A percentile compares a stretch with the other conserved stretches of the same genome.
Evolutionary conservation across 139 green algal species (phyloP).

Genomic region (Pleodorina starrii): DNA sequence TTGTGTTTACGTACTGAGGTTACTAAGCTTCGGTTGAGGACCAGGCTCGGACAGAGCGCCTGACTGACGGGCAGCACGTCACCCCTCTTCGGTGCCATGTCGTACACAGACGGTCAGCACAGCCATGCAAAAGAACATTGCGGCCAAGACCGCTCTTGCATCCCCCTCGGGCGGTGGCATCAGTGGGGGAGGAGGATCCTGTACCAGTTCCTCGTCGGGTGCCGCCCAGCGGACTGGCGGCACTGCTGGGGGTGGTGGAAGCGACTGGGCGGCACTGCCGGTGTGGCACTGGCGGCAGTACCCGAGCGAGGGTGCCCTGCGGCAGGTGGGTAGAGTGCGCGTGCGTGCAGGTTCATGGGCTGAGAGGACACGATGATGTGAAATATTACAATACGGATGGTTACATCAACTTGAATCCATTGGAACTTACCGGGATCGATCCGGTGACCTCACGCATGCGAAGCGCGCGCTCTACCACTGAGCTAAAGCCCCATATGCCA

Average conservation of each 20-base stretch:
- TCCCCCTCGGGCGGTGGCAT: background rate
- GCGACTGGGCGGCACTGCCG: background rate
- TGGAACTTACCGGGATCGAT: no score
- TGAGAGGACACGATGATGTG: no score
- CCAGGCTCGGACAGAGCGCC: background rate
- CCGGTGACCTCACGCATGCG: no score
- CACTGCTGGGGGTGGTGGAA: background rate
- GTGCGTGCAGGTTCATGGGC: background rate
- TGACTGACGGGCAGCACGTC: background rate
- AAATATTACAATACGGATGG: no score
- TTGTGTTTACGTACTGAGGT: no score
- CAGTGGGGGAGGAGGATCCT: background rate
- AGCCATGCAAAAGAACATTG: background rate
- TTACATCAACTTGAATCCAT: no score
- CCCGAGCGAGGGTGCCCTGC: background rate
- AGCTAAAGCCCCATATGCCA: no score
- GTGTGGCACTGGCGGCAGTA: slow-evolving; percentile 4
- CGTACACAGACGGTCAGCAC: background rate
- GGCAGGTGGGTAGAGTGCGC: background rate
- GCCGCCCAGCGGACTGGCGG: no score
- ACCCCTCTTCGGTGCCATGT: no score
- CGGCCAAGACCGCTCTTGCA: background rate
- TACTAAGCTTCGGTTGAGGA: no score
- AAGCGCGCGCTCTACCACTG: no score
- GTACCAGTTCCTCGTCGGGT: no score